Evolutionary conservation across 2,329 filamentous ascomycete genomes (phyloP), one percentile per base, ranked within the genome.

Genomic region (Aspergillus novoparasiticus): DNA sequence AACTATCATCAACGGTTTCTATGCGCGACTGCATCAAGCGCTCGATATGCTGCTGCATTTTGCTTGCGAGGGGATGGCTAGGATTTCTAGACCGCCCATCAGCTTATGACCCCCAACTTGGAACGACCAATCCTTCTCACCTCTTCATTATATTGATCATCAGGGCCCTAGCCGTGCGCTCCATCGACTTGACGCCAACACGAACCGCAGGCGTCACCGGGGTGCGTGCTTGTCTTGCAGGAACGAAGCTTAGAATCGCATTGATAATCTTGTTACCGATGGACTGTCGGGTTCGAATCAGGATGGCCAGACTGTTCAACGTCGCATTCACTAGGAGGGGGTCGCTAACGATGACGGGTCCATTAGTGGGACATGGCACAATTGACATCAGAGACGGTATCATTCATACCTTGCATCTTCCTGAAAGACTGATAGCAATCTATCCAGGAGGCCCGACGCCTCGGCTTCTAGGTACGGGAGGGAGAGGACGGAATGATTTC

Each of bases 111-210:
- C 26, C 41, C 28, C 10, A 39, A n/a, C 8, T 16, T 11, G 11
- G 19, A 9, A 23, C 14, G 4, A 28, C 32, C 45, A 34, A 8
- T 12, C 21, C 16, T n/a, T 66, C 83, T 68, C 83, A 92, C 90
- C 88, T 86, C 80, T 94, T 94, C 69, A 90, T 83, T 59, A 97
- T 82, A 78, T 97, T 94, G 59, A 94, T 86, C 45, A 98, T 84
- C 54, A 99, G 81, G 69, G 93, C 88, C 71, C 93, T 87, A 3
- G 91, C 91, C 28, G 95, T 99, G 75, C 96, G 93, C 77, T 97
- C 94, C 88, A 99, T 95, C 6, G 94, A 98, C 78, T 90, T 93
- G 65, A 96, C 86, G 71, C 94, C 87, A 64, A 99, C 90, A 70
- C 90, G 93, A 57, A 87, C 86, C 73, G 89, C 92, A 3, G 92